Evolutionary conservation across 1,284 basidiomycete genomes (phyloP).

Genomic region (Phaffia rhodozyma): DNA sequence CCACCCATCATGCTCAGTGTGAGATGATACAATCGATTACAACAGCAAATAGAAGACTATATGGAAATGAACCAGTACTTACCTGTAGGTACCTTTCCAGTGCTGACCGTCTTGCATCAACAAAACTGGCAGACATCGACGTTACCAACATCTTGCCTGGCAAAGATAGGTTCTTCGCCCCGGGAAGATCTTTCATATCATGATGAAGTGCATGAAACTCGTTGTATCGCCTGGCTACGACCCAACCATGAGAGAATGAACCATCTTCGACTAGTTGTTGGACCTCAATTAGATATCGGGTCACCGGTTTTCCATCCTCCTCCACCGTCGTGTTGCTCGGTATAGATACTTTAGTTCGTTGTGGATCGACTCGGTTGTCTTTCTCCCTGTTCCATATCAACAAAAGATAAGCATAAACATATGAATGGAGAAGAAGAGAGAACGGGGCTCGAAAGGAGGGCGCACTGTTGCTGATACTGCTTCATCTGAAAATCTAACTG

Average conservation of each 20-base stretch:
- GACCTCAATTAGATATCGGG: conserved; percentile 84
- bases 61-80: conserved; percentile 22
- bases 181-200: conserved; percentile 57
- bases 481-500: conserved; percentile 76
- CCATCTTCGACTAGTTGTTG: conserved; percentile 69
- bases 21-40: neutral
- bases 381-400: conserved; percentile 39
- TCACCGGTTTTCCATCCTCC: conserved; percentile 75
- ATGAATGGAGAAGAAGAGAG: too few relatives aligned
- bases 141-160: conserved; percentile 83
- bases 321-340: conserved; percentile 58
- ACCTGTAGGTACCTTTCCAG: conserved; percentile 86
- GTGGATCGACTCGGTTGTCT: conserved; percentile 67
- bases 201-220: conserved; percentile 86
- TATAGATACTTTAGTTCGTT: conserved; percentile 64
- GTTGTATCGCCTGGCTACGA: conserved; percentile 80
- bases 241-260: conserved; percentile 69
- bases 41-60: neutral
- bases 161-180: conserved; percentile 58
- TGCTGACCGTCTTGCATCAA: conserved; percentile 64
- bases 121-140: conserved; percentile 62
- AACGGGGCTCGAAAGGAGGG: too few relatives aligned
- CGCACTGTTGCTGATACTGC: conserved; percentile 69
- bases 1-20: neutral
- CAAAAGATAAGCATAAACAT: too few relatives aligned